Evolutionary conservation across 768 basidiomycete genomes (phyloP), one percentile per base, ranked within the genome.

Genomic region (Auricularia cornea): DNA sequence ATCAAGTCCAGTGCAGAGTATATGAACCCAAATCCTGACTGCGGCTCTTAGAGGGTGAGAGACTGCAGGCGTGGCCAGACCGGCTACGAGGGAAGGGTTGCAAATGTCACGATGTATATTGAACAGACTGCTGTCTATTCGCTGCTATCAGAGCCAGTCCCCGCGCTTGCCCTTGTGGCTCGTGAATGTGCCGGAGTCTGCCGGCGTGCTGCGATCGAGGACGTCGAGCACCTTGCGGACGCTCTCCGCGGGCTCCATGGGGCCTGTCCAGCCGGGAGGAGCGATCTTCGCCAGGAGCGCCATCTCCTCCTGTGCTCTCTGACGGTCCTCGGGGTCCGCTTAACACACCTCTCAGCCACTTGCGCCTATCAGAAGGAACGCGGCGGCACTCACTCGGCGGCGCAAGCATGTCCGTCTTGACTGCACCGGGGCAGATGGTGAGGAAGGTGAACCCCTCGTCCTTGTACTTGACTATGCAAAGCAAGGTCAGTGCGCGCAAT

Each of bases 151-250:
- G 10, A 38, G 16, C 35, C 35, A 38, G 10, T 38, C 35, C 10
- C 10, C 16, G 35, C 35, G 35, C 8, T 38, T 38, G 35, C 35
- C 35, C 35, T 38, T 38, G 41, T 71, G 70, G 16, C 70, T 70
- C 18, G 70, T 33, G 60, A 71, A 71, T 6, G 62, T 60, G 5
- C 70, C 70, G 14, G 66, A 66, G n/a, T 68, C 59, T 33, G 64
- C 66, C 23, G 59, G 18, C 12, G 66, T 70, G 32, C 48, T n/a
- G 29, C 59, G 33, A 23, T 64, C 60, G 38, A 71, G 62, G 44
- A 71, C 65, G 12, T 62, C 57, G 1, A 71, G 63, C 52, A 68
- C 64, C 63, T 61, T 62, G 23, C 52, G 61, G 38, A 70, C 69
- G 20, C 66, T 67, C 29, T 59, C 44, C 28, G 63, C 60, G 11